Base-by-base conservation (phyloP, 2,329 filamentous ascomycete species). In the Fonsecaea pedrosoi region DNA sequence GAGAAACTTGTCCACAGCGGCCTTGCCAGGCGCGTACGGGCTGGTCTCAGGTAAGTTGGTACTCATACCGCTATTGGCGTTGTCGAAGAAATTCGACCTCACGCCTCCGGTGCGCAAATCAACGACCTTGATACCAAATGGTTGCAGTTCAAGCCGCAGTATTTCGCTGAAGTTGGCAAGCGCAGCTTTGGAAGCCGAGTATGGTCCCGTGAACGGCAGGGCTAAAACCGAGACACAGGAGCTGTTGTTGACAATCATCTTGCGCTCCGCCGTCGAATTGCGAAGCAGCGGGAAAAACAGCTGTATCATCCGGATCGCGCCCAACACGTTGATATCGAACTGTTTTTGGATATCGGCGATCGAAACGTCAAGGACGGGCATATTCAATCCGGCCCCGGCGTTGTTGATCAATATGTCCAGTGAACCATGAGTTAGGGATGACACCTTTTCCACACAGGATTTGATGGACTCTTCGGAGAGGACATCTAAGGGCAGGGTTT, bases 151-250 rank as follows among this genome's bases (percentile, higher is more conserved):
- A 9, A 76, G 66, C 13, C 77, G 74, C 15, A 78, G 74, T 0
- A 83, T 85, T 65, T 87, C 81, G 63, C 82, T 84, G 74, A 85
- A 87, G 0, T 80, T 78, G 73, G 87, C 84, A 25, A 87, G 73
- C 1, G 86, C 86, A 0, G 85, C 86, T 74, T 88, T 88, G 40
- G 82, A 77, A 37, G 72, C 75, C 32, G 66, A 74, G 55, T 78
- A 79, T 54, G 75, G 61, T 35, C 71, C 73, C 32, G 76, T 73
- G 54, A 72, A 79, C 1, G 79, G 78, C 64, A 74, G 58, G 64
- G 73, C 63, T 38, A 53, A 9, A 18, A 55, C 54, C 12, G 53
- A 34, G 0, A 67, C 72, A 42, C 75, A 59, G 1, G 75, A 77
- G 5, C 65, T 71, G 30, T 73, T 70, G 66, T 76, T 77, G 3